Evolutionary conservation across 1,284 basidiomycete species (phyloP).

Genomic region (Malassezia cuniculi): DNA sequence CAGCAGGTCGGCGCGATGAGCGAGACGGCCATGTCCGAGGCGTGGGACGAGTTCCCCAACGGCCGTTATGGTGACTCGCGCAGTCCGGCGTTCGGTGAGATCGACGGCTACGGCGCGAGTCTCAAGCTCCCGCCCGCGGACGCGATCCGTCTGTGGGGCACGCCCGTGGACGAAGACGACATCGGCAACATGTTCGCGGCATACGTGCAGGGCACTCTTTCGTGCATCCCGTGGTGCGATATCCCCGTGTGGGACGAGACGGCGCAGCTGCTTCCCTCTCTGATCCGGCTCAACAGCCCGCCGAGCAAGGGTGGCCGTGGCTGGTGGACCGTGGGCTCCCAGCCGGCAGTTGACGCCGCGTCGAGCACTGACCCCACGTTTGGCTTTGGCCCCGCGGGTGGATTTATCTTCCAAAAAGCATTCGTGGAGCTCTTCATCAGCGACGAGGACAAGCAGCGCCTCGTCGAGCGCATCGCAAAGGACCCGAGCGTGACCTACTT

Average conservation of each 20-base stretch:
- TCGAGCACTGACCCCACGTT: constrained; percentile 51
- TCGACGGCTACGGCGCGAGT: constrained; percentile 43
- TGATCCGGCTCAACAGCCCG: constrained; percentile 57
- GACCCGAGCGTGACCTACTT: constrained; percentile 64
- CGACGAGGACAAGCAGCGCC: constrained; percentile 54
- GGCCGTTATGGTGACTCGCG: constrained; percentile 42
- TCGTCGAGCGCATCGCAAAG: constrained; percentile 54
- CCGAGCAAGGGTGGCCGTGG: constrained; percentile 16
- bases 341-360: constrained; percentile 53
- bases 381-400: constrained; percentile 82
- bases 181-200: constrained; percentile 66
- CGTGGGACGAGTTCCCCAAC: constrained; percentile 45
- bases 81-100: constrained; percentile 40
- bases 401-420: constrained; percentile 91
- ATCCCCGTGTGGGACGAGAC: constrained; percentile 75
- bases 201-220: constrained; percentile 58
- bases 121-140: constrained; percentile 50
- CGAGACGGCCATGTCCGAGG: constrained; percentile 4
- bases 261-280: constrained; percentile 61
- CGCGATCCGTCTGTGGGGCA: constrained; percentile 66
- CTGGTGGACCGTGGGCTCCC: constrained; percentile 94
- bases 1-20: constrained; percentile 42
- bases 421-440: constrained; percentile 91
- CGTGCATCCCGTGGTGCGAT: constrained; percentile 77
- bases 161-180: constrained; percentile 59